These are phyloP conservation scores for Phytophthora ohioensis DNA, from an alignment of 352 stramenopile species.

Conservation along the genomic window DNA sequence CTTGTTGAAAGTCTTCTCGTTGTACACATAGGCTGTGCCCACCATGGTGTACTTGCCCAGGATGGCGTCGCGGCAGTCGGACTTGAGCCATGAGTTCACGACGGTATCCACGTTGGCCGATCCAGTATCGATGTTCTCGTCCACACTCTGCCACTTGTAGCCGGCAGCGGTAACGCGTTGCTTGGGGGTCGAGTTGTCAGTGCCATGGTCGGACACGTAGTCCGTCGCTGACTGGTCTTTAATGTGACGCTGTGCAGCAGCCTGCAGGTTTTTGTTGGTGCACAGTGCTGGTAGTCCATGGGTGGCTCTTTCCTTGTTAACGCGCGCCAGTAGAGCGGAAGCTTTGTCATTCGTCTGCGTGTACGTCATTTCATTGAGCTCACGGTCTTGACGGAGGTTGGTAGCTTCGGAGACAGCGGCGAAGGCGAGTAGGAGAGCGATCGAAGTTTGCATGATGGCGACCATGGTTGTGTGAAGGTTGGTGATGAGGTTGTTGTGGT, in stretches of 20 bases:
- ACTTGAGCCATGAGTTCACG: conserved; percentile 47
- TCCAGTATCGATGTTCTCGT: conserved; percentile 42
- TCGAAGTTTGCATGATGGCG: conserved; percentile 9
- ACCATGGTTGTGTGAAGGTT: not conserved
- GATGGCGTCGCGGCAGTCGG: conserved; percentile 24
- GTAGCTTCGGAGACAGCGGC: conserved; percentile 5
- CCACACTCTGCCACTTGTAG: conserved; percentile 54
- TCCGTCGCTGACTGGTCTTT: conserved; percentile 16
- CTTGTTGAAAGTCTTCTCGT: conserved; percentile 34
- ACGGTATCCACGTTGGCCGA: conserved; percentile 32
- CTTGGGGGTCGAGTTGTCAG: conserved; percentile 42
- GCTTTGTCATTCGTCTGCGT: conserved; percentile 12
- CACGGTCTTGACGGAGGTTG: conserved; percentile 32
- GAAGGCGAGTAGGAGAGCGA: conserved; percentile 15
- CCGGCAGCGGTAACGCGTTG: conserved; percentile 43
- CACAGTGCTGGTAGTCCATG: conserved; percentile 39
- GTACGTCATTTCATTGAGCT: conserved; percentile 13
- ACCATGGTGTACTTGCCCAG: conserved; percentile 46
- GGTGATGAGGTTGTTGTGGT: not conserved
- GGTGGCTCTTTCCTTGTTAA: conserved; percentile 54
- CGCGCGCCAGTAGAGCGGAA: conserved; percentile 38
- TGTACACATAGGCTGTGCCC: conserved; percentile 45
- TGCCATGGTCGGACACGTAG: conserved; percentile 48
- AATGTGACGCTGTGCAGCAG: conserved; percentile 18
- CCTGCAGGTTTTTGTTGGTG: conserved; percentile 38